Evolutionary conservation across 2,329 filamentous ascomycete species (phyloP), one percentile per base, ranked within the genome.

Genomic region (Phoma sp.): DNA sequence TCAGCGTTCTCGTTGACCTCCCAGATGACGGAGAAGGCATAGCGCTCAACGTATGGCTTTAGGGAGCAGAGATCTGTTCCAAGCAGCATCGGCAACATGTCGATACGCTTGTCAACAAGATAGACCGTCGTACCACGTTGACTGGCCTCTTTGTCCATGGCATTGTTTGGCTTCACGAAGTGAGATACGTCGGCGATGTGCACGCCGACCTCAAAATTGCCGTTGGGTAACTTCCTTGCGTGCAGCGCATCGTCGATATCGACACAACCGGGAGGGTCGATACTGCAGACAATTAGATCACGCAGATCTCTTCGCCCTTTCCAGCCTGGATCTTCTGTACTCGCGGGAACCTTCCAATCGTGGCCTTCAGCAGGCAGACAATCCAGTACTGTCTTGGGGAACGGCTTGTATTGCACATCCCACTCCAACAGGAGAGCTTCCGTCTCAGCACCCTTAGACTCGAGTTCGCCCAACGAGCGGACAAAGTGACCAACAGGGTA

Each of bases 101-200:
- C 96, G 68, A 99, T 99, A 68, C 95, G 92, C 82, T 99, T 99
- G 77, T 99, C 95, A 3, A 99, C 95, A 15, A 99, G 82, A 74
- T 99, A 99, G 25, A 99, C 95, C 0, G 94, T 98, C 4, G 95
- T 98, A 59, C 95, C 95, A 68, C 95, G 89, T 70, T 96, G 86
- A 71, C 92, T 95, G 3, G 95, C 95, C 78, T 99, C 95, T 43
- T 88, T 85, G 73, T 99, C 96, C 95, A 99, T 99, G 49, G 95
- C 89, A 70, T 94, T 99, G 75, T 91, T 92, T 24, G 96, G 93
- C 77, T 95, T 96, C 69, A 99, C 95, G 72, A 99, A 99, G 77
- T 99, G 90, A 9, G 95, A 98, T n/a, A 99, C 95, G 75, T 99
- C 95, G 25, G 95, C 96, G 76, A 99, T 99, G 76, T 99, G 96